phyloP scores from a whole-genome alignment of 805 yeast genomes.

The Myxozyma sirexii region DNA sequence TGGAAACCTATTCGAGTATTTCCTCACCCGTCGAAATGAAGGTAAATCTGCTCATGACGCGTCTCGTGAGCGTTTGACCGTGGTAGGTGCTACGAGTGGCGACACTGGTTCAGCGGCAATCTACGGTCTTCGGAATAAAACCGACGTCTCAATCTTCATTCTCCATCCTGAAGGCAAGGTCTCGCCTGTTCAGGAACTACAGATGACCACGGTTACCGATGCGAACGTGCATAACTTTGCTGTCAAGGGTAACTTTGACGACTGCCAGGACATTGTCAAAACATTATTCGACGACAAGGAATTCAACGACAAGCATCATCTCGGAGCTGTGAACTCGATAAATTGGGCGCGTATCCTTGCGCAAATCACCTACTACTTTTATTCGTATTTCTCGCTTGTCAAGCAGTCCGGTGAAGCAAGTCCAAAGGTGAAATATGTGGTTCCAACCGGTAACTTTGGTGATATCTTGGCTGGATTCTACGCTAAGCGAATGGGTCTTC shows the following conservation, averaged over 20 bases:
- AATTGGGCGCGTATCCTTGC: slow-evolving; percentile 99
- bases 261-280: slow-evolving; percentile 96
- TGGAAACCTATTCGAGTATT: slow-evolving; percentile 94
- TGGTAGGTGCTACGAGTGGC: slow-evolving; percentile 98
- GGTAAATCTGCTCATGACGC: slow-evolving; percentile 44
- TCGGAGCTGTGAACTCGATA: slow-evolving; percentile 97
- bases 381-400: slow-evolving; percentile 76
- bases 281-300: slow-evolving; percentile 86
- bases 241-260: slow-evolving; percentile 95
- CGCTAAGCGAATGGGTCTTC: slow-evolving; percentile 94
- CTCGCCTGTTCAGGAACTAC: slow-evolving; percentile 96
- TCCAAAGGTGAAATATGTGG: slow-evolving; percentile 75
- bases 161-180: slow-evolving; percentile 96
- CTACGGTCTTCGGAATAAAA: slow-evolving; percentile 94
- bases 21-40: slow-evolving; percentile 73
- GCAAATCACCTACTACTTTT: slow-evolving; percentile 95
- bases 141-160: slow-evolving; percentile 96
- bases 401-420: slow-evolving; percentile 39
- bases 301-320: slow-evolving; percentile 86
- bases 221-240: slow-evolving; percentile 91
- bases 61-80: slow-evolving; percentile 77
- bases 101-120: slow-evolving; percentile 99
- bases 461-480: slow-evolving; percentile 96
- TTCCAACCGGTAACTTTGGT: slow-evolving; percentile 98
- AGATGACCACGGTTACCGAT: slow-evolving; percentile 96